Conservation (phyloP, 1,284 basidiomycete genomes). For the Omphalotus olearius region DNA sequence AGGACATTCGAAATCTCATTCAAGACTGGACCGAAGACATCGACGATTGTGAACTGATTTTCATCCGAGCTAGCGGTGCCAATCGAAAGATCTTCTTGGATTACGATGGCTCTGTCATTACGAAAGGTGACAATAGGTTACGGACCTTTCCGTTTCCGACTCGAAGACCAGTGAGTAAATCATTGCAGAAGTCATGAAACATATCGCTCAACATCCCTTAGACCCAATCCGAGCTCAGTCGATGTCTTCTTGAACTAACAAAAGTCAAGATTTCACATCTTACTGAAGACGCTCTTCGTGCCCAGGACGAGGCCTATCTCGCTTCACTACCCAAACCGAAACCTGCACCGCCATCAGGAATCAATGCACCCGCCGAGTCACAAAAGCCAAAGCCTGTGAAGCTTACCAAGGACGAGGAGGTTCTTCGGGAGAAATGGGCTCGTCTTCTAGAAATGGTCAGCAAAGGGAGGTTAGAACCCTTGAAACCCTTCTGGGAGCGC, state of each 20-base stretch:
- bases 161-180: conserved; percentile 71
- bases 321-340: conserved; percentile 81
- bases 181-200: conserved; percentile 8
- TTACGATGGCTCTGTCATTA: conserved; percentile 58
- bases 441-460: conserved; percentile 86
- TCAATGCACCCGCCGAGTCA: conserved; percentile 24
- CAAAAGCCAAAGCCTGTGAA: conserved; percentile 53
- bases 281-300: conserved; percentile 79
- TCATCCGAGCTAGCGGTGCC: conserved; percentile 82
- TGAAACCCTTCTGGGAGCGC: conserved; percentile 80
- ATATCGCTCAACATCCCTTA: conserved; percentile 26
- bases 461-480: conserved; percentile 79
- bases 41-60: conserved; percentile 78
- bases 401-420: conserved; percentile 76
- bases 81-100: conserved; percentile 88
- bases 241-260: conserved; percentile 87
- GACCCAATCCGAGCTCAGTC: conserved; percentile 88
- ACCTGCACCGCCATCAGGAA: conserved; percentile 31
- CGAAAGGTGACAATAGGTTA: conserved; percentile 69
- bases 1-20: conserved; percentile 86
- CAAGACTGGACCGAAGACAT: conserved; percentile 85
- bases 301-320: conserved; percentile 84
- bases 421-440: conserved; percentile 70
- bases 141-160: conserved; percentile 93
- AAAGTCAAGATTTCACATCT: conserved; percentile 84